A percentile compares a stretch with the other conserved stretches of the same genome.
phyloP scores from a whole-genome alignment of 2,329 filamentous ascomycete species.

The Neofusicoccum kwambonambiense region DNA sequence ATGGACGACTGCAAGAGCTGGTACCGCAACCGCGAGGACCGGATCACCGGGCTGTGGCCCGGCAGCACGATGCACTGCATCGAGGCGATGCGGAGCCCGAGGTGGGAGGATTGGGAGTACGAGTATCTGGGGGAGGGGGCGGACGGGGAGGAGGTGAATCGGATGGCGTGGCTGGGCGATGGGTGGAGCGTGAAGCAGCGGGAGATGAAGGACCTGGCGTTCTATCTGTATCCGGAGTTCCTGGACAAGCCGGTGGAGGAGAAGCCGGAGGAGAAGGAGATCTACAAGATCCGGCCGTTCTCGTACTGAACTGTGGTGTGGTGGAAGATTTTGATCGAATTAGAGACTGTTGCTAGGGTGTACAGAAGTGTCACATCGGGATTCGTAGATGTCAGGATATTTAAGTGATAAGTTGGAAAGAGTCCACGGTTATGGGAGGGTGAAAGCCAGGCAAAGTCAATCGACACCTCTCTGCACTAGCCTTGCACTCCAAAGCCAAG shows the following conservation, averaged over 20 bases:
- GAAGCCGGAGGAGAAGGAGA: conserved; percentile 40
- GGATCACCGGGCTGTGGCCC: conserved; percentile 36
- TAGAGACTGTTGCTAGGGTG: no score
- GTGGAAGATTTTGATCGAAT: no score
- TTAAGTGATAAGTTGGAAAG: no score
- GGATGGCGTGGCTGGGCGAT: conserved; percentile 35
- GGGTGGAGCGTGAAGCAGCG: conserved; percentile 29
- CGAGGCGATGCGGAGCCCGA: conserved; percentile 32
- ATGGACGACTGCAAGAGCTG: conserved; percentile 35
- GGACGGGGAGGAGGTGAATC: conserved; percentile 26
- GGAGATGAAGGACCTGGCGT: conserved; percentile 39
- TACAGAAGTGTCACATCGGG: no score
- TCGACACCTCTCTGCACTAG: no score
- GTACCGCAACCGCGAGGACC: conserved; percentile 31
- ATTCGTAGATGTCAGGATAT: no score
- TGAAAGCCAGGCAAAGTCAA: no score
- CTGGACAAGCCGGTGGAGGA: conserved; percentile 34
- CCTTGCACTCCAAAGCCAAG: no score
- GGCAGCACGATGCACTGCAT: conserved; percentile 34
- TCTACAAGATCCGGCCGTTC: conserved; percentile 36
- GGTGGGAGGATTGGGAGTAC: conserved; percentile 38
- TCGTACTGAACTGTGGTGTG: conserved; percentile 22
- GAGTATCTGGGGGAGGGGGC: conserved; percentile 25
- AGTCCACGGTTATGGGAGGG: no score
- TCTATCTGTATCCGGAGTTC: conserved; percentile 44